Base-by-base conservation (phyloP, 768 basidiomycete species). In the Crucibulum laeve region DNA sequence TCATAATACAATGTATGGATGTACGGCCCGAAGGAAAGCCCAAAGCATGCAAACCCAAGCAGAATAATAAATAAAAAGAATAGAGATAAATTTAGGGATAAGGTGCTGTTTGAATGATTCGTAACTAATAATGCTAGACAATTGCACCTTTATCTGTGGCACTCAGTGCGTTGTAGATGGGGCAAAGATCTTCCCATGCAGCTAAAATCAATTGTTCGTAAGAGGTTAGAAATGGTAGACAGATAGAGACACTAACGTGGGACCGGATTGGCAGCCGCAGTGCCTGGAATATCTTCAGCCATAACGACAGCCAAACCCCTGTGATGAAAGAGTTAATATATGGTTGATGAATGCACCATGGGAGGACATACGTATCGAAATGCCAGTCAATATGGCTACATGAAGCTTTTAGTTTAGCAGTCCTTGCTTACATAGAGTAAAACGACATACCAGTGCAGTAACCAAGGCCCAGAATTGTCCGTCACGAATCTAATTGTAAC, bases 401-500 rank as follows among this genome's bases (percentile, higher is more conserved):
- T 17, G 40, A 24, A 17, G 25, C 10, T 25, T 33, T 7, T 36
- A 3, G 26, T 18, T 40, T 37, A 43, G 37, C 15, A 32, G 25
- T 13, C 37, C 24, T 19, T n/a, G 25, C 13, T 21, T 17, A 10
- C n/a, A 25, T 4, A 34, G n/a, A 24, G 15, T 4, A 25, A 37
- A 51, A n/a, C 7, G 8, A 48, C 58, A n/a, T 37, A 63, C 66
- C 66, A 72, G 36, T 73, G 74, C 43, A 76, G 54, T 46, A 77
- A 64, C 74, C 79, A 83, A 5, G 78, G 77, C 3, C 84, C 86
- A 2, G 83, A 60, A 58, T 87, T 87, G 53, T 88, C 77, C 0
- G 84, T 83, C 22, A 59, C 60, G 64, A 84, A 87, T 4, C 84
- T 75, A 33, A 89, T 64, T 0, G 76, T 77, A 18, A 75, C 71